A percentile compares a stretch with the other conserved stretches of the same genome.
Evolutionary conservation across 2,329 filamentous ascomycete genomes (phyloP).

Genomic region (Aspergillus pseudoglaucus): DNA sequence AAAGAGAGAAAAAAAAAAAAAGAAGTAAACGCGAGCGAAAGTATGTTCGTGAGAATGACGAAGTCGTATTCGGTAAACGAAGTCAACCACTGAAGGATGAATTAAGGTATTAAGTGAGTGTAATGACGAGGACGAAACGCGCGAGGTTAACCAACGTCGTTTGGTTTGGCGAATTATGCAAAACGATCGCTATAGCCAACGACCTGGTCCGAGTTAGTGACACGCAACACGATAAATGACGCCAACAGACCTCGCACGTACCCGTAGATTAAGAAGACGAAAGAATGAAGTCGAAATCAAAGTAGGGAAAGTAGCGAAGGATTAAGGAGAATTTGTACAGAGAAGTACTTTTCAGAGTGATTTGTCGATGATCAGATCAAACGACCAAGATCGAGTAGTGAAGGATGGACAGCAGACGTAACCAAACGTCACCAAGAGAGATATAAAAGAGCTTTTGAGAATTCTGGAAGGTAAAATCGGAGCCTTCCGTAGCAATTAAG

Average conservation of each 20-base stretch:
- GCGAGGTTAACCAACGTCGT: slow-evolving; percentile 8
- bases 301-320: slow-evolving; percentile 9
- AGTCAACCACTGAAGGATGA: slow-evolving; percentile 20
- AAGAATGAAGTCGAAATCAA: slow-evolving; percentile 3
- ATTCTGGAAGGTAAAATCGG: no score
- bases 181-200: slow-evolving; percentile 2
- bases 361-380: not conserved
- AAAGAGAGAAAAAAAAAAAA: slow-evolving; percentile 26
- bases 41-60: slow-evolving; percentile 2
- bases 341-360: slow-evolving; percentile 3
- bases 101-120: slow-evolving; percentile 28
- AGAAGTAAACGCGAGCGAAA: slow-evolving; percentile 1
- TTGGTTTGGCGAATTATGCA: slow-evolving; percentile 8
- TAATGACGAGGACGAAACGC: slow-evolving; percentile 12
- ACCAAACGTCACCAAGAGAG: slow-evolving; percentile 13
- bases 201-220: slow-evolving; percentile 7
- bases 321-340: slow-evolving; percentile 14
- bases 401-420: slow-evolving; percentile 18
- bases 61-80: slow-evolving; percentile 7
- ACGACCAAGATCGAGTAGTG: slow-evolving; percentile 1
- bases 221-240: not conserved
- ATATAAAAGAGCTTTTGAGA: slow-evolving; percentile 15
- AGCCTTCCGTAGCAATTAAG: slow-evolving; percentile 3
- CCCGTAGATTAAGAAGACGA: slow-evolving; percentile 8
- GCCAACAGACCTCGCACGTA: slow-evolving; percentile 4